These are phyloP conservation scores for Populus tomentosa DNA, from an alignment of 441 rosid species.

Conservation along the genomic window DNA sequence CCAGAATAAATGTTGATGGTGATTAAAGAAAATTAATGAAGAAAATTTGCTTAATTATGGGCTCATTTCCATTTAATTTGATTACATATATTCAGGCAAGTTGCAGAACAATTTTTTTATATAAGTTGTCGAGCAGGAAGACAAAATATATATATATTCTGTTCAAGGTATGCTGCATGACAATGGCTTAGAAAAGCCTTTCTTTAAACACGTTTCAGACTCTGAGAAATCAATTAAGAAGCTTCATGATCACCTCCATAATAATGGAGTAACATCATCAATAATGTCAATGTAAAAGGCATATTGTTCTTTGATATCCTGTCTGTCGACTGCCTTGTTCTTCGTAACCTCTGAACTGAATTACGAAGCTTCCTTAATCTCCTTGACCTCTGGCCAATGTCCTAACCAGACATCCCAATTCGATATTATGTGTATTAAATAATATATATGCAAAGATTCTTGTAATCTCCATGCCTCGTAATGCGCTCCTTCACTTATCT, in stretches of 20 bases:
- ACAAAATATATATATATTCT: slow-evolving; percentile 18
- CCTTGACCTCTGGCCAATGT: slow-evolving; percentile 16
- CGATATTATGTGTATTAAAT: slow-evolving; percentile 6
- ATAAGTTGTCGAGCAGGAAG: not conserved
- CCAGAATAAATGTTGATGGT: slow-evolving; percentile 6
- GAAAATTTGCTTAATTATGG: not conserved
- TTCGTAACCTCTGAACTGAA: slow-evolving; percentile 7
- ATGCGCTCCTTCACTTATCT: slow-evolving; percentile 22
- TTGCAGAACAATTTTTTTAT: not conserved
- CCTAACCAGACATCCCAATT: slow-evolving; percentile 20
- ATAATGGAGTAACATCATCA: not conserved
- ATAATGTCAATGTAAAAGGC: not conserved
- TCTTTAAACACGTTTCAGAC: slow-evolving; percentile 14
- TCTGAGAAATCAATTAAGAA: slow-evolving; percentile 1
- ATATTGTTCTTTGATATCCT: slow-evolving; percentile 5
- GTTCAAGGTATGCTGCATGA: slow-evolving; percentile 8
- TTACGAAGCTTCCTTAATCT: slow-evolving; percentile 21
- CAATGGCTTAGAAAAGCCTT: not conserved
- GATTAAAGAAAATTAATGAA: not conserved
- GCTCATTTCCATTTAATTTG: not conserved
- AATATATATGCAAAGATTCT: slow-evolving; percentile 21
- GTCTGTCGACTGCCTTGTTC: slow-evolving; percentile 15
- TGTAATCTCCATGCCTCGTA: slow-evolving; percentile 29
- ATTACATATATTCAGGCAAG: slow-evolving; percentile 18
- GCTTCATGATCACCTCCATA: not conserved